These are phyloP conservation scores for Phyllosticta citribraziliensis DNA, from an alignment of 2,329 filamentous ascomycete species.

Conservation along the genomic window DNA sequence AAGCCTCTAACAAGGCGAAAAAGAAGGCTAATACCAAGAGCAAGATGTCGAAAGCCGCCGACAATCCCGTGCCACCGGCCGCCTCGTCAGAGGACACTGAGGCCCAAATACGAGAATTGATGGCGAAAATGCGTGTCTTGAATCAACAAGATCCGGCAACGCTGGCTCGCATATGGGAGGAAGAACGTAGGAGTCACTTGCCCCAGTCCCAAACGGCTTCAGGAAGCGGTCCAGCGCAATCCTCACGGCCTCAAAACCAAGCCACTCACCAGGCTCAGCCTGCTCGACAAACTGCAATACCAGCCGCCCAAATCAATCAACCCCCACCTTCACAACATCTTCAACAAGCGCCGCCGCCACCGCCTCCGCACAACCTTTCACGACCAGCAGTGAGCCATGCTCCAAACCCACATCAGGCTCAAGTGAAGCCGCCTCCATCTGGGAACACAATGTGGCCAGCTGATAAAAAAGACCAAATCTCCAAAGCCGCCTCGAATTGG, in stretches of 20 bases:
- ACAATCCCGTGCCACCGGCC: constrained; percentile 3
- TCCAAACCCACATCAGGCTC: not conserved
- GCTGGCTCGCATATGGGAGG: constrained; percentile 47
- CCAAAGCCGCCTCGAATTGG: constrained; percentile 39
- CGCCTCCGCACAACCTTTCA: not conserved
- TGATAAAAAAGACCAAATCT: constrained; percentile 41
- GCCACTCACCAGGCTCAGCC: not conserved
- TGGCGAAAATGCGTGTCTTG: constrained; percentile 49
- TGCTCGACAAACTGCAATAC: not conserved
- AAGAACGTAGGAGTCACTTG: constrained; percentile 36
- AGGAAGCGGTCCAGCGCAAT: not conserved
- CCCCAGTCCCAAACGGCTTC: not conserved
- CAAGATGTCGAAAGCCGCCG: constrained; percentile 17
- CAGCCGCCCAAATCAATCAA: not conserved
- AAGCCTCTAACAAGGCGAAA: constrained; percentile 2
- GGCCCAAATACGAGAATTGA: constrained; percentile 43
- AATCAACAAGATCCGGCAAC: constrained; percentile 45
- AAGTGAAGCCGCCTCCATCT: not conserved
- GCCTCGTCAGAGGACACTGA: constrained; percentile 20
- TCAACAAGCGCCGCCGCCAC: not conserved
- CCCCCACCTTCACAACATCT: not conserved
- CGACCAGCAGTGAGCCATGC: not conserved
- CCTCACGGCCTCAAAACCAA: not conserved
- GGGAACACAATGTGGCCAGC: constrained; percentile 41
- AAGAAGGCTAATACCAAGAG: constrained; percentile 18